Percentiles rank a stretch among this genome's conserved stretches.
These are phyloP conservation scores for Physaria fendleri DNA, from an alignment of 345 rosid species.

Conservation along the genomic window DNA sequence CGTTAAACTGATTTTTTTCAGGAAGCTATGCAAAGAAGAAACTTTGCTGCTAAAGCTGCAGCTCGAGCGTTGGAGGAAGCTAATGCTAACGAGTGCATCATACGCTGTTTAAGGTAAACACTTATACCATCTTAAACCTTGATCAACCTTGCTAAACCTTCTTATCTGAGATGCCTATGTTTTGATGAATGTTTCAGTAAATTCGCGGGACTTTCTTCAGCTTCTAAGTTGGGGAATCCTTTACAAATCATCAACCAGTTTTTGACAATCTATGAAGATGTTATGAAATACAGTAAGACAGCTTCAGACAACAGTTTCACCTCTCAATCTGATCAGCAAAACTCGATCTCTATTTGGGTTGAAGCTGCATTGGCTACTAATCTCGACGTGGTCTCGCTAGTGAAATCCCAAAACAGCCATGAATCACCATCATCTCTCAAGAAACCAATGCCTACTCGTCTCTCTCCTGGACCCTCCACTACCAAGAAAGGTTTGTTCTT, in stretches of 20 bases:
- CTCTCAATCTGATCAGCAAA: slow-evolving; percentile 39
- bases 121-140: neutral
- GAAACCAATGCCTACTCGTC: slow-evolving; percentile 39
- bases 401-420: slow-evolving; percentile 29
- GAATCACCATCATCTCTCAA: slow-evolving; percentile 36
- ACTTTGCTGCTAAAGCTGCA: slow-evolving; percentile 71
- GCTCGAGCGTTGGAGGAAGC: slow-evolving; percentile 93
- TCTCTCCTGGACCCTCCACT: slow-evolving; percentile 26
- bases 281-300: slow-evolving; percentile 32
- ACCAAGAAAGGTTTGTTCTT: slow-evolving; percentile 20
- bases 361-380: slow-evolving; percentile 89
- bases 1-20: slow-evolving; percentile 27
- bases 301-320: slow-evolving; percentile 26
- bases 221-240: slow-evolving; percentile 65
- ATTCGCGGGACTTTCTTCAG: slow-evolving; percentile 70
- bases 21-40: slow-evolving; percentile 80
- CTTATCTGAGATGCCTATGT: neutral
- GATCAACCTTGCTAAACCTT: neutral
- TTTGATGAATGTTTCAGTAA: slow-evolving; percentile 44
- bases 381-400: slow-evolving; percentile 65
- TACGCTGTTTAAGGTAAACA: slow-evolving; percentile 65
- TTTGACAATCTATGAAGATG: slow-evolving; percentile 55
- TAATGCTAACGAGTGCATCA: slow-evolving; percentile 59
- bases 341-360: slow-evolving; percentile 68
- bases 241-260: slow-evolving; percentile 53